These are phyloP conservation scores for Brasenia schreberi DNA, from an alignment of 164 flowering plant species.

Conservation along the genomic window DNA sequence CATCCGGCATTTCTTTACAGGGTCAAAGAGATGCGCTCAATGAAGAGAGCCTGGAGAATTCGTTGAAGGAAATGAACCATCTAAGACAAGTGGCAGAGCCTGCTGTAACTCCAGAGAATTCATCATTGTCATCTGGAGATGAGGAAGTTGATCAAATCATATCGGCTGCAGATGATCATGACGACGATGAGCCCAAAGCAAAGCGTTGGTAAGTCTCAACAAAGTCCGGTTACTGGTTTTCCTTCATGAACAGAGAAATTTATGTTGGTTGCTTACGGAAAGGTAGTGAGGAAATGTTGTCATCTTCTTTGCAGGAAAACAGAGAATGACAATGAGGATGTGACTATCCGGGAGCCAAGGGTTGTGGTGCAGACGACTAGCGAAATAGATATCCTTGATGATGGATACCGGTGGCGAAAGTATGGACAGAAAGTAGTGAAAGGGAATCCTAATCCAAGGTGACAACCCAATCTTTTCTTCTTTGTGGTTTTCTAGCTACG, in stretches of 20 bases:
- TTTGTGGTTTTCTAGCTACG: too few relatives aligned
- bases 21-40: background rate
- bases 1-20: conserved; percentile 1
- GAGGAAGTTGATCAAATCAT: conserved; percentile 53
- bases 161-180: conserved; percentile 45
- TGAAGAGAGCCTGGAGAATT: background rate
- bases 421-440: conserved; percentile 68
- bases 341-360: conserved; percentile 64
- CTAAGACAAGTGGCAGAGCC: conserved; percentile 29
- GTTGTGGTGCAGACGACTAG: conserved; percentile 72
- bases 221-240: background rate
- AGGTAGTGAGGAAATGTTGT: background rate
- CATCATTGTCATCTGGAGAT: conserved; percentile 55
- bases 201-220: conserved; percentile 48
- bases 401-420: conserved; percentile 67
- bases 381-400: conserved; percentile 66
- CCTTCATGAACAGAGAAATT: background rate
- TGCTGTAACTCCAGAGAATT: conserved; percentile 52
- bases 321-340: conserved; percentile 41
- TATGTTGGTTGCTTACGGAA: conserved; percentile 1
- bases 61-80: background rate
- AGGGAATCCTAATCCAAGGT: conserved; percentile 73
- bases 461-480: background rate
- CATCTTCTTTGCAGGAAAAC: conserved; percentile 25
- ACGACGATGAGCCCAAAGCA: conserved; percentile 63